These are phyloP conservation scores for Cercospora berteroae DNA, from an alignment of 2,329 filamentous ascomycete genomes.

Conservation along the genomic window DNA sequence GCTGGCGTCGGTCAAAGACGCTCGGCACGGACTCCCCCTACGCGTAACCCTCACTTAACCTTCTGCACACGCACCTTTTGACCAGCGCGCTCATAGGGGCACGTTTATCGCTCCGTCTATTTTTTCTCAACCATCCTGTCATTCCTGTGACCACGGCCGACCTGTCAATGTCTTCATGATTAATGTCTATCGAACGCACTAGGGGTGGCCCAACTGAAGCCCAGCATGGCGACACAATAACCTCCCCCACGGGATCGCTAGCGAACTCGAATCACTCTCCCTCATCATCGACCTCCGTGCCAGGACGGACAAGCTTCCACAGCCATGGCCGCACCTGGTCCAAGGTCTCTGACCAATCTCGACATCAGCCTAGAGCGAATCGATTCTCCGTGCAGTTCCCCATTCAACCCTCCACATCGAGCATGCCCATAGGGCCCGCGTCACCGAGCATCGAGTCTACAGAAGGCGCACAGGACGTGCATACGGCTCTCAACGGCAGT, in stretches of 20 bases:
- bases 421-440: conserved; percentile 36
- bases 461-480: conserved; percentile 20
- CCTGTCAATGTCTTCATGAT: conserved; percentile 15
- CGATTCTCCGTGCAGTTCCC: conserved; percentile 52
- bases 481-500: conserved; percentile 9
- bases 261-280: conserved; percentile 21
- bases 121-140: background rate
- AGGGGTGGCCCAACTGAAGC: conserved; percentile 17
- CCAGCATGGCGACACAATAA: conserved; percentile 15
- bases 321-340: conserved; percentile 34
- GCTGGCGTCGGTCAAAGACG: background rate
- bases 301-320: conserved; percentile 28
- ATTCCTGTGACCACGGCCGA: background rate
- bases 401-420: conserved; percentile 41
- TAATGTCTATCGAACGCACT: conserved; percentile 17
- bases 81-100: background rate
- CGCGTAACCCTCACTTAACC: background rate
- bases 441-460: conserved; percentile 34
- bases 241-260: conserved; percentile 17
- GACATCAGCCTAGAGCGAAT: conserved; percentile 35
- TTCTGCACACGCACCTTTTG: background rate
- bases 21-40: conserved; percentile 3
- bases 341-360: conserved; percentile 26
- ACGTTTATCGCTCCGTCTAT: background rate
- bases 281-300: conserved; percentile 12